Base-by-base conservation (phyloP, 352 stramenopile species). In the Globisporangium polare region DNA sequence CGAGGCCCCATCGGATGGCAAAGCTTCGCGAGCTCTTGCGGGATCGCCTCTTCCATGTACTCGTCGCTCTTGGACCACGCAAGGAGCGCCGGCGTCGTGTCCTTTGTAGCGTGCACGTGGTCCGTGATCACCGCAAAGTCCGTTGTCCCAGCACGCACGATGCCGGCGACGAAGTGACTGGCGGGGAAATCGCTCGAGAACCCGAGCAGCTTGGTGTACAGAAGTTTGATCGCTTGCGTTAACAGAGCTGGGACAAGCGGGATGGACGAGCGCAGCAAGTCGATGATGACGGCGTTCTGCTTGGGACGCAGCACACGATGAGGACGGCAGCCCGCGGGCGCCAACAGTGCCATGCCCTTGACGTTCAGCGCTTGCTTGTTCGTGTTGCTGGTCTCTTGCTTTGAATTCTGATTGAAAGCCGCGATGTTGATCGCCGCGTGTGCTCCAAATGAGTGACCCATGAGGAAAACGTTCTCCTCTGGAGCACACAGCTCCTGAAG, bases 371-470 rank as follows among this genome's bases (percentile, higher is more conserved):
- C 24, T 15, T 55, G 17, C 1, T 50, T 15, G 33, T 39, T 39
- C 13, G 33, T 15, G 33, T 5, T 39, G 33, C 33, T 17, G 0
- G 22, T 31, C 13, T 53, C 2, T 27, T 31, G 5, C 55, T 12
- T 22, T 59, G 52, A 13, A 56, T 45, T 35, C 6, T 65, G 59
- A 45, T 79, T 66, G n/a, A 75, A 35, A 6, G 73, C 71, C 10
- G 78, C 76, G 31, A 88, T 67, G 31, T 79, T 78, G 45, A 88
- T 65, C n/a, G 70, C 75, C 5, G 72, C 65, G 35, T 88, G 78
- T 0, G 69, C 74, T 27, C 77, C 77, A 29, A 85, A 85, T 12
- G 77, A 87, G 60, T 83, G 77, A 2, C 75, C 77, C 0, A 85
- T 59, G 13, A 85, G 45, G 47, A 87, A 83, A 5, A 79, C 58